Evolutionary conservation across 257 asterid genomes (phyloP).

Genomic region (Petunia secreta): DNA sequence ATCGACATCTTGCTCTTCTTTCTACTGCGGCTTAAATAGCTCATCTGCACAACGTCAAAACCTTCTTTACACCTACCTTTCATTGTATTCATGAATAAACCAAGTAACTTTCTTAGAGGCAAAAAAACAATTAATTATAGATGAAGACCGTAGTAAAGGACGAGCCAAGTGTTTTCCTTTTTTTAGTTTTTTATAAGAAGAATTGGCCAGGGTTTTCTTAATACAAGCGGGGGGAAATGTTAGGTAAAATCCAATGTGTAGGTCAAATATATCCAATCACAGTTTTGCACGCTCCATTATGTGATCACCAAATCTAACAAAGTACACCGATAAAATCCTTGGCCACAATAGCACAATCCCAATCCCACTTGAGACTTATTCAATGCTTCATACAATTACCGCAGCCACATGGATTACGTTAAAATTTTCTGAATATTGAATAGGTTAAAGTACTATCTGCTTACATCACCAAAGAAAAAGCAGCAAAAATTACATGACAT

Average conservation of each 20-base stretch:
- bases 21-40: neutral
- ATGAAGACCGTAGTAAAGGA: neutral
- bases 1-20: neutral
- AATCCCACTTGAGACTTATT: neutral
- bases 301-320: constrained; percentile 13
- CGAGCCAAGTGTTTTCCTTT: neutral
- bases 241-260: neutral
- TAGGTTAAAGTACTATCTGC: constrained; percentile 5
- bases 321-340: neutral
- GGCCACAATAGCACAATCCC: neutral
- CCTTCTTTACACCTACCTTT: constrained; percentile 11
- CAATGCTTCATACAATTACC: neutral
- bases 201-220: neutral
- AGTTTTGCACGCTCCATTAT: neutral
- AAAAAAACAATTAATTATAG: neutral
- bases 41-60: neutral
- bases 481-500: constrained; percentile 3
- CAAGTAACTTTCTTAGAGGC: neutral
- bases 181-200: neutral
- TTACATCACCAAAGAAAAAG: constrained; percentile 21
- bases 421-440: neutral
- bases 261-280: constrained; percentile 5
- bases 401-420: constrained; percentile 13
- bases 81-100: neutral
- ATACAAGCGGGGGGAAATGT: neutral